These are phyloP conservation scores for Diaporthe citri DNA, from an alignment of 2,329 filamentous ascomycete genomes.

Conservation along the genomic window DNA sequence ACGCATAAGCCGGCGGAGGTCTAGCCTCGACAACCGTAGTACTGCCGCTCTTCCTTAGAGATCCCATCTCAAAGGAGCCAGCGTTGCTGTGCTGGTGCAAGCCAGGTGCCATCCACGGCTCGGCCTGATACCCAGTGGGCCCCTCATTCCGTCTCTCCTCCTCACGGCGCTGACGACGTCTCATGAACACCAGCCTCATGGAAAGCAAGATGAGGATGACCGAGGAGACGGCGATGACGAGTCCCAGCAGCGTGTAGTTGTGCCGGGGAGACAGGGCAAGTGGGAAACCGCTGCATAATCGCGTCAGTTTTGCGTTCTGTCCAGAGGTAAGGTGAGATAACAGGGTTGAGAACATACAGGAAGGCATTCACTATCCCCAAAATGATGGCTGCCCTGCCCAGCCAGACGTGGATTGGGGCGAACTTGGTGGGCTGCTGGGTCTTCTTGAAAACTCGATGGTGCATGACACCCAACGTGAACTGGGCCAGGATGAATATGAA, in stretches of 20 bases:
- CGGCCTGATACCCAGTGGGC: constrained; percentile 31
- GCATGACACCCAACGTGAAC: constrained; percentile 66
- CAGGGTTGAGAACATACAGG: constrained; percentile 56
- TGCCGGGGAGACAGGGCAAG: constrained; percentile 65
- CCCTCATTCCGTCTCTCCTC: constrained; percentile 12
- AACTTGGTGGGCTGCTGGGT: constrained; percentile 63
- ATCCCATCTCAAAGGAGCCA: constrained; percentile 20
- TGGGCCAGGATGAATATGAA: constrained; percentile 65
- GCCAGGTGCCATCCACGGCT: constrained; percentile 34
- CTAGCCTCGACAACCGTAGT: constrained; percentile 7
- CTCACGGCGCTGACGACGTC: constrained; percentile 42
- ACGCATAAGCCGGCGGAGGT: constrained; percentile 20
- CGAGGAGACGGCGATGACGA: constrained; percentile 60
- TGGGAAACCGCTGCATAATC: constrained; percentile 63
- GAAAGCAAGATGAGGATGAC: constrained; percentile 53
- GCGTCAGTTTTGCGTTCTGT: constrained; percentile 25
- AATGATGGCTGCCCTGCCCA: constrained; percentile 66
- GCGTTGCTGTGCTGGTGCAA: not conserved
- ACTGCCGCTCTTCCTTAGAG: constrained; percentile 24
- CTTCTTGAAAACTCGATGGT: constrained; percentile 66
- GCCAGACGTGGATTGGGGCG: constrained; percentile 67
- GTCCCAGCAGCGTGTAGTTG: constrained; percentile 61
- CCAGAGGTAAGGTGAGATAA: not conserved
- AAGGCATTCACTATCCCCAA: constrained; percentile 69
- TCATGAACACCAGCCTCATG: constrained; percentile 51